Evolutionary conservation across 2,329 filamentous ascomycete species (phyloP).

Genomic region (Xylariales sp.): DNA sequence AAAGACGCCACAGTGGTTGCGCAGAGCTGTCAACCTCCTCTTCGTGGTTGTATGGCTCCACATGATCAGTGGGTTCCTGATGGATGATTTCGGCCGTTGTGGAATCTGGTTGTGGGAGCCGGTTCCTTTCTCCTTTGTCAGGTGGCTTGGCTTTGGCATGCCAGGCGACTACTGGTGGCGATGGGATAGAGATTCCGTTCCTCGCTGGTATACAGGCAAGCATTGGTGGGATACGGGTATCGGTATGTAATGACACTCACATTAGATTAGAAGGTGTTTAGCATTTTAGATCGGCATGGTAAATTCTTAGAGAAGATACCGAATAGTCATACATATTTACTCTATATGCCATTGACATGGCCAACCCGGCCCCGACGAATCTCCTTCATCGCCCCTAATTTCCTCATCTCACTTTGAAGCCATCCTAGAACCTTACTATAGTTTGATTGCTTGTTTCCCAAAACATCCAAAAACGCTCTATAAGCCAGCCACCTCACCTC

Average conservation of each 20-base stretch:
- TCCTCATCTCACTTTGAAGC: slow-evolving; percentile 49
- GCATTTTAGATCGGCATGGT: no score
- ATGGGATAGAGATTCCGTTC: slow-evolving; percentile 52
- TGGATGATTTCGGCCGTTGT: slow-evolving; percentile 69
- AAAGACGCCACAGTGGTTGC: slow-evolving; percentile 38
- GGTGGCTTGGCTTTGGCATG: slow-evolving; percentile 60
- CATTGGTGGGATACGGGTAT: slow-evolving; percentile 56
- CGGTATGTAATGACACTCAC: slow-evolving; percentile 11
- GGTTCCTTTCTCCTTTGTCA: slow-evolving; percentile 68
- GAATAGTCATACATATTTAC: neutral
- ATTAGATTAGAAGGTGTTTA: no score
- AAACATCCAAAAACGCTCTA: slow-evolving; percentile 63
- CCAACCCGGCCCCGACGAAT: slow-evolving; percentile 22
- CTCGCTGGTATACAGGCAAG: slow-evolving; percentile 52
- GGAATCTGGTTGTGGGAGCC: slow-evolving; percentile 81
- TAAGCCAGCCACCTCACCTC: slow-evolving; percentile 63
- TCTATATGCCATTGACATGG: slow-evolving; percentile 8
- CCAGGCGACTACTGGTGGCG: slow-evolving; percentile 62
- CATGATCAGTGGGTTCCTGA: slow-evolving; percentile 58
- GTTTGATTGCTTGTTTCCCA: slow-evolving; percentile 66
- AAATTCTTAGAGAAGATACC: no score
- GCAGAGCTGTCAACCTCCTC: slow-evolving; percentile 53
- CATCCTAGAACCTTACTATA: slow-evolving; percentile 63
- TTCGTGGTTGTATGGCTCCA: slow-evolving; percentile 66
- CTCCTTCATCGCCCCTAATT: slow-evolving; percentile 31